Evolutionary conservation across 208 protist genomes (phyloP).

Genomic region (Leishmania lainsoni): DNA sequence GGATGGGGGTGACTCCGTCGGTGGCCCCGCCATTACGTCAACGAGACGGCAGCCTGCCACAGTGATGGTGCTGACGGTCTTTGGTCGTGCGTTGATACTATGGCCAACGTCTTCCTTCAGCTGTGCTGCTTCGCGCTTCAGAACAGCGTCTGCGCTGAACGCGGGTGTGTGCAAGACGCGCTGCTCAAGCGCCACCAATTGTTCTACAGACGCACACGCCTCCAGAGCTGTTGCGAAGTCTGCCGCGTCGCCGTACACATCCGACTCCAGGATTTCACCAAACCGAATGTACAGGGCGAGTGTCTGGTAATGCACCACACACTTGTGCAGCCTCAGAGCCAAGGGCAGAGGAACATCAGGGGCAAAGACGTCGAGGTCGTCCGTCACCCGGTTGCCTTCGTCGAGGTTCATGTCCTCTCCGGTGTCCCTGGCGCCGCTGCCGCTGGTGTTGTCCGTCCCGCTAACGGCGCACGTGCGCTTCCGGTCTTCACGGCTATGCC

Average conservation of each 20-base stretch:
- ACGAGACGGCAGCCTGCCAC: slow-evolving; percentile 23
- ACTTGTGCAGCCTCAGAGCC: slow-evolving; percentile 50
- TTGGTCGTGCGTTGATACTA: slow-evolving; percentile 2
- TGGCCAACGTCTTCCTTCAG: slow-evolving; percentile 20
- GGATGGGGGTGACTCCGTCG: background rate
- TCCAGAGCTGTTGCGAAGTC: slow-evolving; percentile 14
- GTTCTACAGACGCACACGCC: slow-evolving; percentile 25
- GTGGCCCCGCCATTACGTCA: slow-evolving; percentile 25
- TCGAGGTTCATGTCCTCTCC: background rate
- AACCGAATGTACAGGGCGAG: slow-evolving; percentile 43
- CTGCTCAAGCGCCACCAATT: slow-evolving; percentile 32
- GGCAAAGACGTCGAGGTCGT: slow-evolving; percentile 18
- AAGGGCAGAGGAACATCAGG: slow-evolving; percentile 44
- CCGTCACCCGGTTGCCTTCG: slow-evolving; percentile 18
- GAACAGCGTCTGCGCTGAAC: slow-evolving; percentile 19
- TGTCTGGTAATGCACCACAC: slow-evolving; percentile 56
- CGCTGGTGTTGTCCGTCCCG: background rate
- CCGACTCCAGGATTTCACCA: slow-evolving; percentile 32
- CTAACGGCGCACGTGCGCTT: background rate
- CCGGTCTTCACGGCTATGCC: slow-evolving; percentile 12
- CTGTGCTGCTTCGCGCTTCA: slow-evolving; percentile 21
- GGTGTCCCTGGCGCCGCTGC: background rate
- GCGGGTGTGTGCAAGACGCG: slow-evolving; percentile 20
- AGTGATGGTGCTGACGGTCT: slow-evolving; percentile 14
- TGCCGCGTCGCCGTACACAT: slow-evolving; percentile 37